Conservation (phyloP, 2,329 filamentous ascomycete species). For the Nemania diffusa region DNA sequence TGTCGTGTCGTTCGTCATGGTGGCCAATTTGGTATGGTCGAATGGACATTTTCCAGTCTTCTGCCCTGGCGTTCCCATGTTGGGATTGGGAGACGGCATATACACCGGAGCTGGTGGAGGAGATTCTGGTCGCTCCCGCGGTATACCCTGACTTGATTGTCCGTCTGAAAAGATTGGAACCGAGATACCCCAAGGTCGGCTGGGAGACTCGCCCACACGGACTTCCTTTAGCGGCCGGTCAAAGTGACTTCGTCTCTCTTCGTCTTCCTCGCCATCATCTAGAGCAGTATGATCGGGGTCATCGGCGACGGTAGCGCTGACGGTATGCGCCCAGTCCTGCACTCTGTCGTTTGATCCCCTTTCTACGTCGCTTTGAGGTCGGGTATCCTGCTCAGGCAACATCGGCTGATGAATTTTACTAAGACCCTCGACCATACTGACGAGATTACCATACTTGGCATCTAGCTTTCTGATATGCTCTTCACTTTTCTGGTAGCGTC, state of each 20-base stretch:
- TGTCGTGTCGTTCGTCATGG: conserved; percentile 43
- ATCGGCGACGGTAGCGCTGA: conserved; percentile 62
- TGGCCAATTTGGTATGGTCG: conserved; percentile 59
- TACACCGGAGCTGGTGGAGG: conserved; percentile 68
- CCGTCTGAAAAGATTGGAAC: conserved; percentile 55
- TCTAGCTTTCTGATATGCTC: conserved; percentile 88
- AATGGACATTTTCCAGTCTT: conserved; percentile 67
- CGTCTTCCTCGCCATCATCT: conserved; percentile 58
- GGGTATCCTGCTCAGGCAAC: conserved; percentile 70
- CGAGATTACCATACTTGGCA: conserved; percentile 91
- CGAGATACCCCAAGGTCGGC: conserved; percentile 66
- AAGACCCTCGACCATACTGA: conserved; percentile 93
- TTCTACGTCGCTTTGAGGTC: conserved; percentile 58
- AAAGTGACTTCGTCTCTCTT: conserved; percentile 77
- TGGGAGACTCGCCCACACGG: conserved; percentile 92
- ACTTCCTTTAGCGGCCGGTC: conserved; percentile 88
- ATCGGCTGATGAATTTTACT: conserved; percentile 89
- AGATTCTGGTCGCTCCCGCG: conserved; percentile 59
- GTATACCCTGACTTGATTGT: conserved; percentile 49
- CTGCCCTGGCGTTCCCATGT: conserved; percentile 40
- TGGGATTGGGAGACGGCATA: conserved; percentile 54
- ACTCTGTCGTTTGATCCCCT: conserved; percentile 75
- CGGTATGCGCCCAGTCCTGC: conserved; percentile 84
- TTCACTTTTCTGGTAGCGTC: conserved; percentile 87
- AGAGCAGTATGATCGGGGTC: conserved; percentile 54